Conservation (phyloP, 2,329 filamentous ascomycete genomes). For the Ophiosphaerella herpotricha region DNA sequence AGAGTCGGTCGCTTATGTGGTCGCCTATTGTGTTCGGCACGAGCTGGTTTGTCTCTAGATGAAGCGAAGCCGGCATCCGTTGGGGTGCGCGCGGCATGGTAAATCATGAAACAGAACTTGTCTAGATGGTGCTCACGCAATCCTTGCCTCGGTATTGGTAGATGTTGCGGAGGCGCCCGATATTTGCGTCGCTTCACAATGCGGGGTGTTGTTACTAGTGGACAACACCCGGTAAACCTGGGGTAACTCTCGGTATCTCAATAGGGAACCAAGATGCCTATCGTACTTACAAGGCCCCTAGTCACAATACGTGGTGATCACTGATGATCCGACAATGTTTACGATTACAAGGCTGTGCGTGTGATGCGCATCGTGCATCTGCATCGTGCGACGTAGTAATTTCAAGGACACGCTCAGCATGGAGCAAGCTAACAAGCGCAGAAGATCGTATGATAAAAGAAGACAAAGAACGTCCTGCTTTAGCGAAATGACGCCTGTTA, state of each 20-base stretch:
- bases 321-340: not conserved
- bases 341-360: not conserved
- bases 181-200: constrained; percentile 8
- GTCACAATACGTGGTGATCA: not conserved
- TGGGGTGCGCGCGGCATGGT: constrained; percentile 7
- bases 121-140: constrained; percentile 6
- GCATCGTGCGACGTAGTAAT: not conserved
- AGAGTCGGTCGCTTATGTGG: constrained; percentile 11
- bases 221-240: constrained; percentile 5
- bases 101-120: not conserved
- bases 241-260: constrained; percentile 15
- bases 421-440: constrained; percentile 3
- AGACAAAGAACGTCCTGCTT: not conserved
- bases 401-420: not conserved
- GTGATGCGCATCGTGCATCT: no score
- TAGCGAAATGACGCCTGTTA: constrained; percentile 7
- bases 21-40: constrained; percentile 3
- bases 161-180: not conserved
- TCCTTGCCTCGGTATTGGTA: constrained; percentile 18
- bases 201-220: constrained; percentile 12
- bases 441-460: not conserved
- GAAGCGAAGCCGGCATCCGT: not conserved
- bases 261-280: not conserved
- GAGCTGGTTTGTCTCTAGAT: not conserved
- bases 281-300: no score